phyloP scores from a whole-genome alignment of 208 protist species.

The Angomonas desouzai region DNA sequence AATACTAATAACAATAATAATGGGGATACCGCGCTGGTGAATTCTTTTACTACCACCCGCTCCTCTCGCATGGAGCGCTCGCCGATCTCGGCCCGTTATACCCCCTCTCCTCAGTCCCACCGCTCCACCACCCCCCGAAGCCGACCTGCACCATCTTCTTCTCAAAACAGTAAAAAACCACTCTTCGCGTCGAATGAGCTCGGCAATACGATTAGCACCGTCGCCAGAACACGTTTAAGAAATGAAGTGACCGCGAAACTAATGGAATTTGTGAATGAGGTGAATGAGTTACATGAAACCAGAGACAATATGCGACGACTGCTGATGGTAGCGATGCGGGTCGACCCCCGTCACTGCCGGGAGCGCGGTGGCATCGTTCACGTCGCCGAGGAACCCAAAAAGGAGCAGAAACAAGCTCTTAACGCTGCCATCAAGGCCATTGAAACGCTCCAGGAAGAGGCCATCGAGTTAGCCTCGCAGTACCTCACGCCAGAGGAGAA shows the following conservation, averaged over 20 bases:
- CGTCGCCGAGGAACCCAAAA: conserved; percentile 30
- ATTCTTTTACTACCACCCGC: neutral
- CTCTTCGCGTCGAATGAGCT: neutral
- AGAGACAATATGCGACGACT: conserved; percentile 36
- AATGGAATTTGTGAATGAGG: conserved; percentile 54
- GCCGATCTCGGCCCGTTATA: neutral
- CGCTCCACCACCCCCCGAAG: neutral
- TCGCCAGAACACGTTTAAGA: conserved; percentile 40
- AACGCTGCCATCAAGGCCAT: conserved; percentile 28
- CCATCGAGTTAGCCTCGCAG: conserved; percentile 51
- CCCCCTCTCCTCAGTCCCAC: neutral
- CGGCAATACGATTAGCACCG: neutral
- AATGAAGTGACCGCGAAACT: conserved; percentile 52
- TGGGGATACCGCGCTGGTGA: neutral
- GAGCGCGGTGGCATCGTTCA: conserved; percentile 36
- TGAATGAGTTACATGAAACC: conserved; percentile 41
- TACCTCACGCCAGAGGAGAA: conserved; percentile 80
- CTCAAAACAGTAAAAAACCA: too few relatives aligned
- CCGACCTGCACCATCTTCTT: too few relatives aligned
- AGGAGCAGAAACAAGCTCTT: conserved; percentile 60
- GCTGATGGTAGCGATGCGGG: conserved; percentile 60
- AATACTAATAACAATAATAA: too few relatives aligned
- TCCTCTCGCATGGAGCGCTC: neutral
- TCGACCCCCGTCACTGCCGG: conserved; percentile 53
- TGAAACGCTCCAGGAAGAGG: conserved; percentile 34